Base-by-base conservation (phyloP, 768 basidiomycete species). In the Suillus spraguei region DNA sequence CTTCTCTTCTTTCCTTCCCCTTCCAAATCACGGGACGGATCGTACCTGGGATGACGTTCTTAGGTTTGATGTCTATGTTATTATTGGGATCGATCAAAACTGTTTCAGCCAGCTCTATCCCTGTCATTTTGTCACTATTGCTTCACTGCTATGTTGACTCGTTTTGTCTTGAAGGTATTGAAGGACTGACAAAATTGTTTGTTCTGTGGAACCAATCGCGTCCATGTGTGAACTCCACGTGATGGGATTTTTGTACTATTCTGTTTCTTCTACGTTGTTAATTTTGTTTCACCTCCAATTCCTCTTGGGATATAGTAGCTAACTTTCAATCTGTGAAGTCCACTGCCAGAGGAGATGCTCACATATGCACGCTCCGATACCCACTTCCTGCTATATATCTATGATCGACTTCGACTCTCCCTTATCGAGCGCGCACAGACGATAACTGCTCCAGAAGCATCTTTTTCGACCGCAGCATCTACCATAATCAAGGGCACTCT, bases 341-440 rank as follows among this genome's bases (percentile, higher is more conserved):
- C 97, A 0, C 78, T 99, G 4, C 90, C 95, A 0, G 76, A 85
- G 59, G 95, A 94, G 67, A 97, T 99, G 95, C 77, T 94, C 22
- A 79, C 84, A 60, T 99, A 99, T 72, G 97, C 97, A 2, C 90
- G 95, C 35, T 93, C 94, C 2, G 97, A 99, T 74, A 99, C 97
- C 0, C 97, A 99, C 75, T 99, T 91, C 78, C 84, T 99, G 2
- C 80, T 99, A 35, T 94, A 86, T 77, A 88, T 98, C 70, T 98
- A 95, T 75, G 95, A 98, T 77, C 86, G 88, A 68, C 85, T 99
- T 6, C 91, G 95, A 14, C 91, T 92, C 71, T 89, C 90, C 1
- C 89, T 97, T 13, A 79, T 96, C n/a, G 88, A 91, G 71, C 85
- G 85, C n/a, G 77, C 75, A n/a, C 70, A 32, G 39, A 41, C 73